These are phyloP conservation scores for Coniochaeta sp. DNA, from an alignment of 2,329 filamentous ascomycete species.

Conservation along the genomic window DNA sequence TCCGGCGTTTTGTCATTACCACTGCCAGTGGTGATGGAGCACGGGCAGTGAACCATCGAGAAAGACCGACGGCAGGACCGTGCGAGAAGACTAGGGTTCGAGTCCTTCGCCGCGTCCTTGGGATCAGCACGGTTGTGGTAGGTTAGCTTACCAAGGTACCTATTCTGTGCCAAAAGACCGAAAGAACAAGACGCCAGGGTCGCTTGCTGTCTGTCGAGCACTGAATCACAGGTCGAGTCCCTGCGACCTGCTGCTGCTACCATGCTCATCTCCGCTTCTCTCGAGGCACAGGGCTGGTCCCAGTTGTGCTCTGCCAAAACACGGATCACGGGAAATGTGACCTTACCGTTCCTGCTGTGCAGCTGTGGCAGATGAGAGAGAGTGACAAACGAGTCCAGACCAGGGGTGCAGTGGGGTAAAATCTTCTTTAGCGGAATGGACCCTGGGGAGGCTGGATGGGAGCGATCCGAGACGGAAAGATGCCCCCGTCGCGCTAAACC, in stretches of 20 bases:
- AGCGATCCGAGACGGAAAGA: constrained; percentile 1
- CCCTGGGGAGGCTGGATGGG: not conserved
- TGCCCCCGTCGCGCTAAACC: not conserved
- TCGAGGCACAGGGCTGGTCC: not conserved
- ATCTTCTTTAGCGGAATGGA: not conserved
- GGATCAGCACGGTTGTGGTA: not conserved
- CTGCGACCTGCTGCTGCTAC: not conserved
- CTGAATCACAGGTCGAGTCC: not conserved
- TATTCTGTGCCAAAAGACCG: not conserved
- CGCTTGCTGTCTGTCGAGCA: too few relatives aligned
- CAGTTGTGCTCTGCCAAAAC: not conserved
- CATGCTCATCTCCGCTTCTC: not conserved
- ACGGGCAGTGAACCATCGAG: not conserved
- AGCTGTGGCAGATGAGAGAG: not conserved
- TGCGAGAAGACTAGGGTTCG: not conserved
- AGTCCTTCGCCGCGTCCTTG: not conserved
- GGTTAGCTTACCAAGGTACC: too few relatives aligned
- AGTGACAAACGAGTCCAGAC: not conserved
- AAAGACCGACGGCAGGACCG: not conserved
- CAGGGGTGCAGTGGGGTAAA: not conserved
- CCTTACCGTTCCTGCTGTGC: too few relatives aligned
- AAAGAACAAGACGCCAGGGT: not conserved
- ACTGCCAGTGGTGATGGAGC: not conserved
- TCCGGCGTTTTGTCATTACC: not conserved
- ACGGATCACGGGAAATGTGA: not conserved